Evolutionary conservation across 345 rosid genomes (phyloP).

Genomic region (Eutrema heterophyllum): DNA sequence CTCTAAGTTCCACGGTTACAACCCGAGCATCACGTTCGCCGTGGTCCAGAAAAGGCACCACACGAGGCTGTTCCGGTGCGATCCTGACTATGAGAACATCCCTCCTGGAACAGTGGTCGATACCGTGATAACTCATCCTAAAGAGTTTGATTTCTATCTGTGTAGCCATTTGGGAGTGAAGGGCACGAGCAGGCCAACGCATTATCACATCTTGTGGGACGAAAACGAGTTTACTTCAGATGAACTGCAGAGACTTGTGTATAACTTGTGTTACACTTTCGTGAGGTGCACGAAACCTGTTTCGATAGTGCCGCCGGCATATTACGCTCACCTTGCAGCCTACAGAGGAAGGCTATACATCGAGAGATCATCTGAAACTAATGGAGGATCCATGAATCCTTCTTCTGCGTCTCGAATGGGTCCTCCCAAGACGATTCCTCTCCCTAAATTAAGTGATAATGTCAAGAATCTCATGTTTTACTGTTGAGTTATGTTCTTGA

Average conservation of each 20-base stretch:
- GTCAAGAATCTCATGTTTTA: conserved; percentile 91
- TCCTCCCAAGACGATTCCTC: conserved; percentile 76
- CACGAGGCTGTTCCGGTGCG: conserved; percentile 67
- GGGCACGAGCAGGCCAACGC: conserved; percentile 94
- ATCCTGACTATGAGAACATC: conserved; percentile 60
- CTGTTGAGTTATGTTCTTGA: conserved; percentile 39
- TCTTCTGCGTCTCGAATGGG: conserved; percentile 54
- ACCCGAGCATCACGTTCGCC: conserved; percentile 69
- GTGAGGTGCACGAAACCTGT: conserved; percentile 93
- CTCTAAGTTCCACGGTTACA: conserved; percentile 50
- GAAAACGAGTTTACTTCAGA: conserved; percentile 90
- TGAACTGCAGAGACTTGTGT: conserved; percentile 81
- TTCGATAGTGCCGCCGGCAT: conserved; percentile 89
- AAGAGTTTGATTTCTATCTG: conserved; percentile 86
- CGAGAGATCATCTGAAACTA: conserved; percentile 58
- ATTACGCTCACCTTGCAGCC: conserved; percentile 94
- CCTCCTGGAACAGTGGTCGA: conserved; percentile 95
- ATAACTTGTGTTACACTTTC: conserved; percentile 83
- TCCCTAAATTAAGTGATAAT: conserved; percentile 80
- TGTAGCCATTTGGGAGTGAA: conserved; percentile 95
- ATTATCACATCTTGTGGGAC: conserved; percentile 81
- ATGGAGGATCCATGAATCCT: conserved; percentile 32
- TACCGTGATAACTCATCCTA: conserved; percentile 81
- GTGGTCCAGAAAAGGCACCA: conserved; percentile 97
- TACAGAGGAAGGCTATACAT: conserved; percentile 92